Evolutionary conservation across 2,329 filamentous ascomycete genomes (phyloP), one percentile per base, ranked within the genome.

Genomic region (Pseudocercospora cruenta): DNA sequence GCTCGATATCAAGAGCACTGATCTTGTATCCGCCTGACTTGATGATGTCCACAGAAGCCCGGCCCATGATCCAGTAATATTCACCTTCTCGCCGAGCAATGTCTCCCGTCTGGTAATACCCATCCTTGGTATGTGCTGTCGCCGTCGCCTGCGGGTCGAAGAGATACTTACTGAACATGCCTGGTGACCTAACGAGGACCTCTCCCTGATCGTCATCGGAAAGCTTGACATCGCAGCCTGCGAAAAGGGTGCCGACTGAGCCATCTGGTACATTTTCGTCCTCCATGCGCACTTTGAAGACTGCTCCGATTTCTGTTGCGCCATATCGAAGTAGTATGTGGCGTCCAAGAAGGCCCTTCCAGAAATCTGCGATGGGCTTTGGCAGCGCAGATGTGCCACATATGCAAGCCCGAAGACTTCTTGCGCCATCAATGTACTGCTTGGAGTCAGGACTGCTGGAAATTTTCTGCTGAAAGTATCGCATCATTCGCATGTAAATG

Each of bases 1-100:
- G 78, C 72, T 86, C 85, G 31, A 86, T 83, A 58, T 86, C 84
- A 10, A 86, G 74, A 0, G 84, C 84, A 0, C 82, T 84, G 39
- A 86, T 82, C 74, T 86, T 86, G 69, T 86, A 86, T 0, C 85
- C 85, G 16, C 84, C 84, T 0, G 82, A 83, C 68, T 87, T 86
- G 72, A 87, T 85, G 33, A 87, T 79, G 67, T 86, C 84, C 6
- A 85, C 78, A 19, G 81, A 83, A 9, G 82, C 83, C 10, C 84
- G 80, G 8, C 84, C 85, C 61, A 85, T 78, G 61, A 87, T 86
- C 43, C 78, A 86, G 70, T 85, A 86, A 66, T 75, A 84, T 72
- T 67, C 81, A 66, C 77, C 79, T 64, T 81, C 78, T 66, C 73
- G 73, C 12, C 80, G 72, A 21, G 75, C 76, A 28, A 78, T 77